A percentile compares a stretch with the other conserved stretches of the same genome.
Conservation (phyloP, 2,329 filamentous ascomycete genomes). For the Colletotrichum graminicola region DNA sequence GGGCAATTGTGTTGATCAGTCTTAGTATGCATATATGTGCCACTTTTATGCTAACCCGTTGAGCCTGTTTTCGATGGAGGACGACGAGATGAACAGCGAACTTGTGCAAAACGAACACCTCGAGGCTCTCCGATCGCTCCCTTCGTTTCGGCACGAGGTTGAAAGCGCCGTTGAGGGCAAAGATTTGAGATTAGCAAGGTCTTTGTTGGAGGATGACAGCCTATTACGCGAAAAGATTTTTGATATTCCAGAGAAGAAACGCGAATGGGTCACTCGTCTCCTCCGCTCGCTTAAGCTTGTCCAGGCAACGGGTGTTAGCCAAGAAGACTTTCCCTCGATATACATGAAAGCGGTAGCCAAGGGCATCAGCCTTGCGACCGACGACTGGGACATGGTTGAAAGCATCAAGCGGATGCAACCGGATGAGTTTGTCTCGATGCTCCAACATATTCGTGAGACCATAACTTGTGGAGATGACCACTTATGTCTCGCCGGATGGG, state of each 20-base stretch:
- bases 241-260: slow-evolving; percentile 46
- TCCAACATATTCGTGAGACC: slow-evolving; percentile 57
- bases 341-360: slow-evolving; percentile 73
- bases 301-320: slow-evolving; percentile 52
- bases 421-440: slow-evolving; percentile 57
- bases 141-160: slow-evolving; percentile 73
- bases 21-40: slow-evolving; percentile 85
- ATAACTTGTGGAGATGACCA: slow-evolving; percentile 53
- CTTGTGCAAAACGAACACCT: slow-evolving; percentile 71
- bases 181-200: slow-evolving; percentile 58
- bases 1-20: slow-evolving; percentile 37
- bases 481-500: slow-evolving; percentile 52
- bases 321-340: slow-evolving; percentile 62
- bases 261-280: slow-evolving; percentile 58
- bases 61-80: slow-evolving; percentile 66
- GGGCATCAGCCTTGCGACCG: slow-evolving; percentile 63
- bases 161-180: slow-evolving; percentile 61
- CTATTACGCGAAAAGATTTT: slow-evolving; percentile 62
- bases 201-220: slow-evolving; percentile 71
- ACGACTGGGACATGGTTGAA: slow-evolving; percentile 66
- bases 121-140: slow-evolving; percentile 75
- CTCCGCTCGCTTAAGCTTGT: slow-evolving; percentile 64
- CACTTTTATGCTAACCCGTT: slow-evolving; percentile 85
- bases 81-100: slow-evolving; percentile 43
- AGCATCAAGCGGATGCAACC: slow-evolving; percentile 72